Evolutionary conservation across 2,329 filamentous ascomycete genomes (phyloP), one percentile per base, ranked within the genome.

Genomic region (Neonectria hederae): DNA sequence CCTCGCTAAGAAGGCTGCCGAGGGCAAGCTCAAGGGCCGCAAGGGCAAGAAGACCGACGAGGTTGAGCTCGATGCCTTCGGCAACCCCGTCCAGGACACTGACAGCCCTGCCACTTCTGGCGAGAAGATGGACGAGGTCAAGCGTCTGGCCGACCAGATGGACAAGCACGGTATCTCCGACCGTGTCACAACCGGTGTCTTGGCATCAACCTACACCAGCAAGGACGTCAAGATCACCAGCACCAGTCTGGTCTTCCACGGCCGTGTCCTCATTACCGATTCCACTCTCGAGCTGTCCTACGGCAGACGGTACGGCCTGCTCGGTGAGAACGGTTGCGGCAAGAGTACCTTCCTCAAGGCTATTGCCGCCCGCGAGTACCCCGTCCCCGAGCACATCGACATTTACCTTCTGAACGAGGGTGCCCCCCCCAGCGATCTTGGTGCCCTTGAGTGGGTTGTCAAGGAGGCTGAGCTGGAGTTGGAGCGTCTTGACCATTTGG

Each of bases 301-400:
- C 79, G 94, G 92, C 71, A 92, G 94, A 76, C 90, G 96, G 76
- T 99, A 99, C 79, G 96, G 96, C 80, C 86, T 99, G 63, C 85
- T 99, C 69, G 96, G 96, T 77, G 96, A 99, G 88, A 99, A 99
- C 91, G 96, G 96, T 71, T 99, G 96, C 82, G 96, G 96, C 80
- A 99, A 99, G 87, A 97, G 92, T 70, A 99, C 96, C n/a, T 83
- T 99, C 35, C 88, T 99, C 78, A 98, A 97, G 85, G 89, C 96
- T 72, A 97, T 99, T 78, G 91, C 92, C 74, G 90, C 90, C 77
- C 92, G 96, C 83, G 97, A 99, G 82, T 99, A 90, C 80, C 97
- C 96, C 68, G 92, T 99, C 77, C 97, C 96, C 65, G 92, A 97
- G 28, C 94, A 97, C 81, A 87, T 99, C 80, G 97, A 99, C 82